A percentile compares a stretch with the other conserved stretches of the same genome.
phyloP scores from a whole-genome alignment of 495 filamentous ascomycete species.

The Penicillium daleae region DNA sequence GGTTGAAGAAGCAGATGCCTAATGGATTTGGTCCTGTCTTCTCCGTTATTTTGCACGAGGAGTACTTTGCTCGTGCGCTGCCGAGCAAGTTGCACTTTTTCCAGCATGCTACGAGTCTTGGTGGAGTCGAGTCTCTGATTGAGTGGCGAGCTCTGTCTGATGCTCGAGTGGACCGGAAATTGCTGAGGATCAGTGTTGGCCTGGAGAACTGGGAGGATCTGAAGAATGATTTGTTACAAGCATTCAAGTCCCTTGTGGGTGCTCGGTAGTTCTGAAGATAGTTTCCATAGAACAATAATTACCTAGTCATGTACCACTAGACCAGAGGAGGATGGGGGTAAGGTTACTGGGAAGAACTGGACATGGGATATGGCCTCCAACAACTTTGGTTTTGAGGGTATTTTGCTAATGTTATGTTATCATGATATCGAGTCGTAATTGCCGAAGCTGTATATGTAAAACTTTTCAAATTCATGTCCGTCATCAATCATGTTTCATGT shows the following conservation, averaged over 20 bases:
- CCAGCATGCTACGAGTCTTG: slow-evolving; percentile 88
- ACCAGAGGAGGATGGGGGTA: too few relatives aligned
- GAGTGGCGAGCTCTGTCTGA: slow-evolving; percentile 73
- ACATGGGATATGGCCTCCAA: too few relatives aligned
- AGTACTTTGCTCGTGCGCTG: slow-evolving; percentile 61
- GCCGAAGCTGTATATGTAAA: not conserved
- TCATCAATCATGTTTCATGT: not conserved
- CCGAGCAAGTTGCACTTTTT: slow-evolving; percentile 78
- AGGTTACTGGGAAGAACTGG: too few relatives aligned
- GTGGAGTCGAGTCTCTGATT: slow-evolving; percentile 88
- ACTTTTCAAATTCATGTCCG: not conserved
- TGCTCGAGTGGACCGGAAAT: slow-evolving; percentile 61
- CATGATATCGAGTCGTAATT: too few relatives aligned
- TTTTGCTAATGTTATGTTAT: too few relatives aligned
- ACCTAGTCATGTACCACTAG: too few relatives aligned
- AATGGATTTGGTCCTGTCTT: slow-evolving; percentile 86
- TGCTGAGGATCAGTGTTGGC: slow-evolving; percentile 79
- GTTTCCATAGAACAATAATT: too few relatives aligned
- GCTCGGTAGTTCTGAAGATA: not conserved
- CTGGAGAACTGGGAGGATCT: slow-evolving; percentile 82
- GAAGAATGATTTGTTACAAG: slow-evolving; percentile 69
- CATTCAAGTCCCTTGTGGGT: slow-evolving; percentile 43
- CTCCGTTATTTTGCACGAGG: slow-evolving; percentile 60
- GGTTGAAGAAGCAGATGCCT: slow-evolving; percentile 86
- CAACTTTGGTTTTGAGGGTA: too few relatives aligned